Percentiles rank a stretch among this genome's conserved stretches.
phyloP scores from a whole-genome alignment of 345 rosid genomes.

The Sisymbrium altissimum region DNA sequence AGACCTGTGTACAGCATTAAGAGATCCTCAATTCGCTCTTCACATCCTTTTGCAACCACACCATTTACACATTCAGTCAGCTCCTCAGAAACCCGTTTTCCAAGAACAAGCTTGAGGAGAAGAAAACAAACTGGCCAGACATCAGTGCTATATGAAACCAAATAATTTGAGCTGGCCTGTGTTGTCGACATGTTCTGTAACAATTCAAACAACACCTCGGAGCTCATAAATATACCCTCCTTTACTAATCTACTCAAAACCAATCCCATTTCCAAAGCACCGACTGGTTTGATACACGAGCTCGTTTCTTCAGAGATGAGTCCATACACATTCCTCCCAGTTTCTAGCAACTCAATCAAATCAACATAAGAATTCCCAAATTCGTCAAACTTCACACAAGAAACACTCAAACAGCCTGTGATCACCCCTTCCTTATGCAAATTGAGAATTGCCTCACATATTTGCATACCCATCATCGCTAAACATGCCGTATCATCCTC shows the following conservation, averaged over 20 bases:
- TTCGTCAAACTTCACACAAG: slow-evolving; percentile 55
- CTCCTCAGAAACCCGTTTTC: slow-evolving; percentile 42
- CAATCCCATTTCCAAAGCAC: slow-evolving; percentile 28
- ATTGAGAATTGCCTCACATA: slow-evolving; percentile 62
- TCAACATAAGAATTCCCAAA: slow-evolving; percentile 58
- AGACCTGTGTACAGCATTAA: slow-evolving; percentile 35
- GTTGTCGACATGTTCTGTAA: slow-evolving; percentile 35
- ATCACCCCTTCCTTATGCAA: slow-evolving; percentile 53
- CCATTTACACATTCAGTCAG: slow-evolving; percentile 35
- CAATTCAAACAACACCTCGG: slow-evolving; percentile 56
- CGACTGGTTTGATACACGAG: slow-evolving; percentile 32
- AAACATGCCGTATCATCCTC: slow-evolving; percentile 46
- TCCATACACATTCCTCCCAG: slow-evolving; percentile 39
- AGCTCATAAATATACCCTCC: slow-evolving; percentile 51
- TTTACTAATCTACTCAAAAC: slow-evolving; percentile 36
- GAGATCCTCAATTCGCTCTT: slow-evolving; percentile 33
- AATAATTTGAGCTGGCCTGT: slow-evolving; percentile 22
- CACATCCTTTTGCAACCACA: slow-evolving; percentile 23
- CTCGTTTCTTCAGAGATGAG: slow-evolving; percentile 28
- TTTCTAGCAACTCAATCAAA: slow-evolving; percentile 46
- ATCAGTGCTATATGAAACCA: slow-evolving; percentile 49
- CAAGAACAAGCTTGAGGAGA: slow-evolving; percentile 54
- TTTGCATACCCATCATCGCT: slow-evolving; percentile 58
- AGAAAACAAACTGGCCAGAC: slow-evolving; percentile 71
- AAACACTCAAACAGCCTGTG: slow-evolving; percentile 53